Conservation (phyloP, 768 basidiomycete species). For the Rubroboletus pulcherrimus region DNA sequence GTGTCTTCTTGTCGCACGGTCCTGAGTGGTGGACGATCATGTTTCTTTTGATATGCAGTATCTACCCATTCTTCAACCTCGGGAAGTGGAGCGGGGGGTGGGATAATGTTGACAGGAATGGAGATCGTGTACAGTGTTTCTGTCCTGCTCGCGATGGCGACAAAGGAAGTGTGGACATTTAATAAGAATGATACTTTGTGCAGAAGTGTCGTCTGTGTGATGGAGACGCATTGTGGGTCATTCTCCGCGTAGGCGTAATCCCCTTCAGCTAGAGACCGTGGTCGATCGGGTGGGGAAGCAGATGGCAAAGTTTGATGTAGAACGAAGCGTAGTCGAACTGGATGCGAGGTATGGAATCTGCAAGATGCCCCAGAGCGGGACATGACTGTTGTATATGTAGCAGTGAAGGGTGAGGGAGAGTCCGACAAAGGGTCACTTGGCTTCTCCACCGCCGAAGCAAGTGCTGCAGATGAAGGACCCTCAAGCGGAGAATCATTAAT, state of each 20-base stretch:
- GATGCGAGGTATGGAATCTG: slow-evolving; percentile 75
- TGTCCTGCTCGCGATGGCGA: slow-evolving; percentile 62
- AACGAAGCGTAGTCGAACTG: slow-evolving; percentile 76
- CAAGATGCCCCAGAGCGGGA: slow-evolving; percentile 89
- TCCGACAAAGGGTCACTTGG: slow-evolving; percentile 37
- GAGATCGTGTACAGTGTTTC: slow-evolving; percentile 62
- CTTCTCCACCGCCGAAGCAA: slow-evolving; percentile 25
- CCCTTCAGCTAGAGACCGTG: slow-evolving; percentile 39
- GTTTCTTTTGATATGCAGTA: slow-evolving; percentile 81
- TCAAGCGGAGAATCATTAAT: slow-evolving; percentile 21
- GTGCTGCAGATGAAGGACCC: slow-evolving; percentile 31
- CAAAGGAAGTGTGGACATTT: slow-evolving; percentile 71
- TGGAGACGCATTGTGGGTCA: slow-evolving; percentile 66
- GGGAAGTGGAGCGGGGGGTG: slow-evolving; percentile 74
- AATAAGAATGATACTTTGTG: slow-evolving; percentile 81
- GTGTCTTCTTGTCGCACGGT: slow-evolving; percentile 68
- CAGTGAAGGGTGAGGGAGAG: slow-evolving; percentile 37
- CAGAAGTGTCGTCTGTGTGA: slow-evolving; percentile 78
- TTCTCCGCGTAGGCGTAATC: slow-evolving; percentile 48
- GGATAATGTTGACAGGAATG: slow-evolving; percentile 69
- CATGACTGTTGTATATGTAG: slow-evolving; percentile 52
- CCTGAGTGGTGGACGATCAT: slow-evolving; percentile 71
- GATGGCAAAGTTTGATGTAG: slow-evolving; percentile 61
- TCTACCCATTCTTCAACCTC: slow-evolving; percentile 72
- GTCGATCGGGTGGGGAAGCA: slow-evolving; percentile 46